A percentile compares a stretch with the other conserved stretches of the same genome.
phyloP scores from a whole-genome alignment of 192 early-diverging fungal species.

The Spizellomyces sp. region DNA sequence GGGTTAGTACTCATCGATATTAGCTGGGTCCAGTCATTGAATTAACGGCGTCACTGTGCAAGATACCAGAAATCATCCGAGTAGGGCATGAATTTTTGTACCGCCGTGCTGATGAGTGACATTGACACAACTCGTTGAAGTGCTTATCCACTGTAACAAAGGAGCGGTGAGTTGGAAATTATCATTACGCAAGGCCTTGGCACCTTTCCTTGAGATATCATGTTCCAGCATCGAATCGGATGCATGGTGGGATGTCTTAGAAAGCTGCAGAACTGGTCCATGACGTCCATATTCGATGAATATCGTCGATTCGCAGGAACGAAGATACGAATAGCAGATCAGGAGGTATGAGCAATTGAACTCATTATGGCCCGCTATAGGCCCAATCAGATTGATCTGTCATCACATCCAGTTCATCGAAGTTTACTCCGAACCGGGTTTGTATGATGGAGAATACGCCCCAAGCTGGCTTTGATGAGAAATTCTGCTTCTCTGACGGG shows the following conservation, averaged over 20 bases:
- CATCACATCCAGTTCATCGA: constrained; percentile 45
- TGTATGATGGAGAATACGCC: constrained; percentile 28
- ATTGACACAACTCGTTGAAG: not conserved
- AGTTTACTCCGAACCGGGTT: constrained; percentile 40
- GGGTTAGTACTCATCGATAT: constrained; percentile 22
- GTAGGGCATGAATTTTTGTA: constrained; percentile 25
- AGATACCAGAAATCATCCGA: constrained; percentile 54
- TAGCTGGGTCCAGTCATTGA: no score
- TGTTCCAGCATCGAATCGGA: constrained; percentile 83
- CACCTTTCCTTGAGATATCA: not conserved
- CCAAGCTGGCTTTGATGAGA: constrained; percentile 38
- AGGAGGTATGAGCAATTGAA: constrained; percentile 68
- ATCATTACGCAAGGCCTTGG: constrained; percentile 2
- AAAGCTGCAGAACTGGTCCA: constrained; percentile 92
- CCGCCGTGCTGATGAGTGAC: not conserved
- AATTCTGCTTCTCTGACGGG: not conserved
- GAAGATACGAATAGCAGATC: constrained; percentile 87
- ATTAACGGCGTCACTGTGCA: not conserved
- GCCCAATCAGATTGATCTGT: not conserved
- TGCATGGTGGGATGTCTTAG: constrained; percentile 93
- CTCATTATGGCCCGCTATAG: not conserved
- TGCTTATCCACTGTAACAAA: constrained; percentile 97
- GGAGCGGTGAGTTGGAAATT: constrained; percentile 69
- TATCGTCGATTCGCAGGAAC: constrained; percentile 91
- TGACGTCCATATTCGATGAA: constrained; percentile 97